Percentiles rank a stretch among this genome's conserved stretches.
Evolutionary conservation across 257 asterid species (phyloP).

Genomic region (Primulina huaijiensis): DNA sequence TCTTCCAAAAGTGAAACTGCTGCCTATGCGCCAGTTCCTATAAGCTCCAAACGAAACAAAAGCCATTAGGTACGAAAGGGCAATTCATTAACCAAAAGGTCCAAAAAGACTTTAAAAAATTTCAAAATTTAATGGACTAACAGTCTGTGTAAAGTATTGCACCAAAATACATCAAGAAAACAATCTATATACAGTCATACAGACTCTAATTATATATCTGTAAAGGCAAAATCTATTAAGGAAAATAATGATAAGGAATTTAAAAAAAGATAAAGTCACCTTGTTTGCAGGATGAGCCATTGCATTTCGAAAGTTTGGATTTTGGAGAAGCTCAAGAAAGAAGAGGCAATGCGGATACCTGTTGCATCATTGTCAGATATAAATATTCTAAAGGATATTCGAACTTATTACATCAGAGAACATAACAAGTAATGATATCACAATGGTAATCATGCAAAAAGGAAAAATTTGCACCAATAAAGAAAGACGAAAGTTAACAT

Average conservation of each 20-base stretch:
- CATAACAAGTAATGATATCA: neutral
- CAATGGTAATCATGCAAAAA: neutral
- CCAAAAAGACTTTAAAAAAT: neutral
- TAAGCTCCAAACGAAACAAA: conserved; percentile 24
- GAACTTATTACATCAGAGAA: neutral
- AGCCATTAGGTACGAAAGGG: conserved; percentile 20
- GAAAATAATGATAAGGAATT: neutral
- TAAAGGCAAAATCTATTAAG: neutral
- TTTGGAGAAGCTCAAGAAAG: conserved; percentile 92
- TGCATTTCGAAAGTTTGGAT: conserved; percentile 75
- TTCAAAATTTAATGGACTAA: neutral
- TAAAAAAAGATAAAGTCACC: conserved; percentile 35
- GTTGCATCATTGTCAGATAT: neutral
- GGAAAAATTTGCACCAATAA: neutral
- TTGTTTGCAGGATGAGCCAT: conserved; percentile 96
- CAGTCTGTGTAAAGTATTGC: neutral
- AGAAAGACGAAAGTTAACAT: neutral
- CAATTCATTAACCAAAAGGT: neutral
- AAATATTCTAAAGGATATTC: no score
- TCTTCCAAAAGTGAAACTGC: conserved; percentile 94
- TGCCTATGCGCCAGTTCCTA: conserved; percentile 97
- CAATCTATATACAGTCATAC: neutral
- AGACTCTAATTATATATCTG: neutral
- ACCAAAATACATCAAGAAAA: neutral
- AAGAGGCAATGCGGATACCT: conserved; percentile 94